These are phyloP conservation scores for Vigna mungo DNA, from an alignment of 306 rosid genomes.

Conservation along the genomic window DNA sequence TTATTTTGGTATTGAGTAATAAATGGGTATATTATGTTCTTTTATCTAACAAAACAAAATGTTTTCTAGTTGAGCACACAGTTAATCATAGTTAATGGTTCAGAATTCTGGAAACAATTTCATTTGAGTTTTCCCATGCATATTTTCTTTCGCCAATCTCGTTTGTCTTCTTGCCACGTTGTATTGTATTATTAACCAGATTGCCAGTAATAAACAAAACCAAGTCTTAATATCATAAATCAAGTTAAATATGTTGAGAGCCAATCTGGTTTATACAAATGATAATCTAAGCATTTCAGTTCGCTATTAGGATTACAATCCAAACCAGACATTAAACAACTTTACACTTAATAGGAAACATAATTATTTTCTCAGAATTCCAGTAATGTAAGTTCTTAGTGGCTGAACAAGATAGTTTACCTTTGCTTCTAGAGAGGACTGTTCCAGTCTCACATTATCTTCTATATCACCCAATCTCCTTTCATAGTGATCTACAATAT, in stretches of 20 bases:
- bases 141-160: slow-evolving; percentile 22
- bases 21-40: neutral
- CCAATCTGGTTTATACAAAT: slow-evolving; percentile 32
- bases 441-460: slow-evolving; percentile 73
- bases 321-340: slow-evolving; percentile 3
- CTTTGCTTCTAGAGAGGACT: slow-evolving; percentile 64
- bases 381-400: slow-evolving; percentile 12
- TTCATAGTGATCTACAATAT: slow-evolving; percentile 60
- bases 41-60: slow-evolving; percentile 6
- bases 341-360: neutral
- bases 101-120: slow-evolving; percentile 1
- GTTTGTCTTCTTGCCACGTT: slow-evolving; percentile 6
- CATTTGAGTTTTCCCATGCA: neutral
- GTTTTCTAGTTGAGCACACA: neutral
- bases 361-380: neutral
- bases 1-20: neutral
- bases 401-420: slow-evolving; percentile 45
- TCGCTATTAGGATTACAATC: slow-evolving; percentile 3
- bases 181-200: slow-evolving; percentile 17
- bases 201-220: slow-evolving; percentile 15
- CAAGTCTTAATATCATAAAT: slow-evolving; percentile 14
- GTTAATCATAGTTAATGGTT: neutral
- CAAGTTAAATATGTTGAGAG: slow-evolving; percentile 7
- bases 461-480: slow-evolving; percentile 68
- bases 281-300: neutral